phyloP scores from a whole-genome alignment of 495 filamentous ascomycete genomes.

The Pseudevernia furfuracea region DNA sequence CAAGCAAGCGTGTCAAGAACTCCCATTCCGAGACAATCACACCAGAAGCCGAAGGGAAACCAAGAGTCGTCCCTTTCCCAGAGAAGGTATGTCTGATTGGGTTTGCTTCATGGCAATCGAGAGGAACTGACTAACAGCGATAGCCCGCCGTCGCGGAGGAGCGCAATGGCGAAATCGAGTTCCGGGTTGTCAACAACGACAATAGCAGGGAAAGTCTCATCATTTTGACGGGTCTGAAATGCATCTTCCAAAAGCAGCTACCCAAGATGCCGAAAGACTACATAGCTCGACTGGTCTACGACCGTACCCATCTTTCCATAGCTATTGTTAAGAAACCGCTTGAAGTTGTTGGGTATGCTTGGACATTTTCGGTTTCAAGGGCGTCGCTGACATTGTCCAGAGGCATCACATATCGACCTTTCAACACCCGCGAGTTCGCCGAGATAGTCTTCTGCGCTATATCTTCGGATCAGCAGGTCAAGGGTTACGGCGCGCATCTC shows the following conservation, averaged over 20 bases:
- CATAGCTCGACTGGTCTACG: slow-evolving; percentile 93
- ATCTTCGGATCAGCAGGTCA: slow-evolving; percentile 95
- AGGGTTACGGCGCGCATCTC: slow-evolving; percentile 93
- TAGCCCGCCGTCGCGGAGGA: slow-evolving; percentile 90
- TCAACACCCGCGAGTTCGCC: slow-evolving; percentile 85
- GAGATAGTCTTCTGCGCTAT: slow-evolving; percentile 99
- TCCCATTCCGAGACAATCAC: slow-evolving; percentile 42
- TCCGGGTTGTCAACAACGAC: slow-evolving; percentile 97
- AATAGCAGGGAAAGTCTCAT: slow-evolving; percentile 79
- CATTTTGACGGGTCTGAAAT: slow-evolving; percentile 91
- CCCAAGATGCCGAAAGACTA: slow-evolving; percentile 99
- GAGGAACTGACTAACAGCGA: slow-evolving; percentile 8
- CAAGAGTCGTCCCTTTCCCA: slow-evolving; percentile 66
- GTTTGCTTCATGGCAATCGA: neutral
- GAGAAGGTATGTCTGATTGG: slow-evolving; percentile 54
- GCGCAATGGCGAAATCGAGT: slow-evolving; percentile 91
- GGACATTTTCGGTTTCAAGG: slow-evolving; percentile 1
- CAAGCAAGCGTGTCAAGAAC: slow-evolving; percentile 56
- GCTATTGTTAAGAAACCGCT: slow-evolving; percentile 95
- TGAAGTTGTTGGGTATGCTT: slow-evolving; percentile 72
- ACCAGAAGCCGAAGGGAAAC: slow-evolving; percentile 46
- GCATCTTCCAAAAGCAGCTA: slow-evolving; percentile 96
- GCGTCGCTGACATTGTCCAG: slow-evolving; percentile 36
- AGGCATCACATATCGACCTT: slow-evolving; percentile 94
- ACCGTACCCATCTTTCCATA: slow-evolving; percentile 90